A percentile compares a stretch with the other conserved stretches of the same genome.
These are phyloP conservation scores for Agaricales sp. DNA, from an alignment of 1,284 basidiomycete genomes.

Conservation along the genomic window DNA sequence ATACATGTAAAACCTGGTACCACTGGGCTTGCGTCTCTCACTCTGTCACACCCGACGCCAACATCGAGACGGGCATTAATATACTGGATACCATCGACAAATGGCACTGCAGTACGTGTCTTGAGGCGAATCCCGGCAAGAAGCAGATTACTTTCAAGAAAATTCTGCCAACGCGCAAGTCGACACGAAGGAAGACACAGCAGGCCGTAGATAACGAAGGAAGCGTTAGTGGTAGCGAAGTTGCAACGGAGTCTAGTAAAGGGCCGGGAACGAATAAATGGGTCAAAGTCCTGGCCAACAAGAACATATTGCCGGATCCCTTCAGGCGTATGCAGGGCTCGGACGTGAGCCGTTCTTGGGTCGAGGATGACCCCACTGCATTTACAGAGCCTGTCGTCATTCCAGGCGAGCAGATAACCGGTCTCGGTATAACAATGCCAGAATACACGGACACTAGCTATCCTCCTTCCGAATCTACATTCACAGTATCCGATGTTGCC, in stretches of 20 bases:
- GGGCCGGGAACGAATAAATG: conserved; percentile 54
- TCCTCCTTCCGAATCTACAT: conserved; percentile 24
- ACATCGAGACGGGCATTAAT: conserved; percentile 20
- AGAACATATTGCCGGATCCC: conserved; percentile 43
- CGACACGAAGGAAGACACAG: conserved; percentile 57
- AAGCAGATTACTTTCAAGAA: conserved; percentile 63
- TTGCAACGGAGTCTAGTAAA: neutral
- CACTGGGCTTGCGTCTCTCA: conserved; percentile 33
- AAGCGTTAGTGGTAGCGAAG: neutral
- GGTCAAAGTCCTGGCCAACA: conserved; percentile 55
- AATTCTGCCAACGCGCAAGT: conserved; percentile 56
- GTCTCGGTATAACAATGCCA: conserved; percentile 84
- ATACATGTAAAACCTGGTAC: conserved; percentile 38
- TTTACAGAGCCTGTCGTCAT: conserved; percentile 73
- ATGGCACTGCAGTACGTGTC: conserved; percentile 54
- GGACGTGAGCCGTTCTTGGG: conserved; percentile 62
- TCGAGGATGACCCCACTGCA: conserved; percentile 55
- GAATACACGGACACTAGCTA: neutral
- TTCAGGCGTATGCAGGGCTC: conserved; percentile 61
- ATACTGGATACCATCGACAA: conserved; percentile 40
- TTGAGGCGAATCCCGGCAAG: conserved; percentile 45
- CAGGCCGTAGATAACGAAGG: conserved; percentile 40
- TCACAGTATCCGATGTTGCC: conserved; percentile 74
- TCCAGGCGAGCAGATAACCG: conserved; percentile 46
- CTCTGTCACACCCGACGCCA: neutral